Evolutionary conservation across 2,329 filamentous ascomycete genomes (phyloP).

Genomic region (Ophiobolus disseminans): DNA sequence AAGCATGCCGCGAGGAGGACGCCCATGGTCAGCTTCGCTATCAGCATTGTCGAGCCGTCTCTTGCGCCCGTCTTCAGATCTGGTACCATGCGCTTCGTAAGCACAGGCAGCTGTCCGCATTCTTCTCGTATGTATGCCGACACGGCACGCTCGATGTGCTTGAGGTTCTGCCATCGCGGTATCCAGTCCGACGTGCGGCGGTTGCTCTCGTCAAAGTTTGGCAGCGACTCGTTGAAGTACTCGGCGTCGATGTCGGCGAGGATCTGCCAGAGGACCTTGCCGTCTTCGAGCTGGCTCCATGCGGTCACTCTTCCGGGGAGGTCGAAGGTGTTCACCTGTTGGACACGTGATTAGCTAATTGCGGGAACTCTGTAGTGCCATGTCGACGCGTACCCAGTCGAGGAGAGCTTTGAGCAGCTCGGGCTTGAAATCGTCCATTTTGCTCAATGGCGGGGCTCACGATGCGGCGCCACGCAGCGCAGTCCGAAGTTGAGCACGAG

Average conservation of each 20-base stretch:
- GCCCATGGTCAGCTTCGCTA: slow-evolving; percentile 55
- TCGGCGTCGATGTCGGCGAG: slow-evolving; percentile 55
- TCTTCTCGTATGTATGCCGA: slow-evolving; percentile 58
- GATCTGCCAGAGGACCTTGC: slow-evolving; percentile 57
- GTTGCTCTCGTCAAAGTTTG: slow-evolving; percentile 52
- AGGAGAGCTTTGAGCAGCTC: slow-evolving; percentile 49
- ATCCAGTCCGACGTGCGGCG: slow-evolving; percentile 57
- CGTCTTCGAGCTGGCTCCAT: slow-evolving; percentile 56
- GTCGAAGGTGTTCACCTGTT: slow-evolving; percentile 55
- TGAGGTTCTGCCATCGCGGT: slow-evolving; percentile 60
- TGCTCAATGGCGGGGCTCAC: slow-evolving; percentile 21
- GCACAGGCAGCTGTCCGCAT: slow-evolving; percentile 49
- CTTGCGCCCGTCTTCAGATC: slow-evolving; percentile 58
- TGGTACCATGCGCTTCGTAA: slow-evolving; percentile 51
- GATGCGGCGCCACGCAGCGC: slow-evolving; percentile 20
- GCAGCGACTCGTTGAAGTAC: slow-evolving; percentile 58
- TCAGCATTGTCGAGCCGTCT: slow-evolving; percentile 52
- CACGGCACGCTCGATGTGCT: slow-evolving; percentile 58
- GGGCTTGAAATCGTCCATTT: slow-evolving; percentile 51
- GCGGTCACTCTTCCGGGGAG: slow-evolving; percentile 44
- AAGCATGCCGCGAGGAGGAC: slow-evolving; percentile 58
- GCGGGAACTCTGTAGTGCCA: not conserved
- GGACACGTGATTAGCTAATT: slow-evolving; percentile 9
- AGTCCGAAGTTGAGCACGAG: slow-evolving; percentile 20
- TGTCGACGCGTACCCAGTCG: slow-evolving; percentile 44